A percentile compares a stretch with the other conserved stretches of the same genome.
phyloP scores from a whole-genome alignment of 1,139 yeast species.

The Geotrichum australiense region DNA sequence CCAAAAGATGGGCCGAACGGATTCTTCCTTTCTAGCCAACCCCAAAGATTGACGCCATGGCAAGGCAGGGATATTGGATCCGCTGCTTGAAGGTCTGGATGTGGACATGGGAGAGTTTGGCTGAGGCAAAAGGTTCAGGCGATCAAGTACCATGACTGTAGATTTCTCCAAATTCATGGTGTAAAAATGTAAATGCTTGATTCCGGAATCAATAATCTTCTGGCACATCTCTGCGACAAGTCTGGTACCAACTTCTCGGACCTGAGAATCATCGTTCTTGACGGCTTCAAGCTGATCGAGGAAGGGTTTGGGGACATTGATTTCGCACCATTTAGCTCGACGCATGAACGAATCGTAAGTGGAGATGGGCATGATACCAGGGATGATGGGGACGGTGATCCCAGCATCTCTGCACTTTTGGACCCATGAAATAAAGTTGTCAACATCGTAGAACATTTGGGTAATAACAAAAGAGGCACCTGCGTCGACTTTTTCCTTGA shows the following conservation, averaged over 20 bases:
- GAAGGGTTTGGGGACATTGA: constrained; percentile 69
- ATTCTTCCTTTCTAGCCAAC: constrained; percentile 72
- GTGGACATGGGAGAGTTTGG: constrained; percentile 35
- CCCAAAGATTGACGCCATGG: constrained; percentile 92
- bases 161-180: constrained; percentile 94
- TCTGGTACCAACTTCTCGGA: constrained; percentile 79
- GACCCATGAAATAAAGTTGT: constrained; percentile 80
- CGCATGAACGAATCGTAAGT: constrained; percentile 88
- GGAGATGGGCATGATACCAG: constrained; percentile 97
- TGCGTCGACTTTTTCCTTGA: constrained; percentile 82
- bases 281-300: constrained; percentile 67
- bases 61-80: constrained; percentile 32
- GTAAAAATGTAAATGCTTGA: constrained; percentile 87
- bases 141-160: constrained; percentile 80
- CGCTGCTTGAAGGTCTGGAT: constrained; percentile 19
- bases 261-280: constrained; percentile 83
- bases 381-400: constrained; percentile 81
- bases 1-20: constrained; percentile 95
- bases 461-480: constrained; percentile 94
- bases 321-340: constrained; percentile 91
- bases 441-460: constrained; percentile 78
- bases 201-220: constrained; percentile 63
- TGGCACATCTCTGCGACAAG: constrained; percentile 80
- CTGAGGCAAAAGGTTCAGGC: constrained; percentile 50
- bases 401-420: constrained; percentile 62